Percentiles rank a stretch among this genome's conserved stretches.
Evolutionary conservation across 306 rosid genomes (phyloP).

Genomic region (Glycyrrhiza uralensis): DNA sequence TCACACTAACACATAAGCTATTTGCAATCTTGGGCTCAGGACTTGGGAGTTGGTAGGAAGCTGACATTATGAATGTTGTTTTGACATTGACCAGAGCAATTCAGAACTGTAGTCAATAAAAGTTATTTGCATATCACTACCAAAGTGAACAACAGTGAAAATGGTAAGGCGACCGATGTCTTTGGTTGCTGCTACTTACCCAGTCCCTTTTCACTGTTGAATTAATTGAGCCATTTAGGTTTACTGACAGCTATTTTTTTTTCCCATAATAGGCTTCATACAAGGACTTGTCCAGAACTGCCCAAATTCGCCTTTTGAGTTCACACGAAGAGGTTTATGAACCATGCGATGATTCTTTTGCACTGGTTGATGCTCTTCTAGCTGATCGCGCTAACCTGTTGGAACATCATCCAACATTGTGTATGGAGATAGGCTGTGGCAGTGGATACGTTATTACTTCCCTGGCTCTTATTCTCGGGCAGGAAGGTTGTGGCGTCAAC

Average conservation of each 20-base stretch:
- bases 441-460: constrained; percentile 96
- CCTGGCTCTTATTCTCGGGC: constrained; percentile 81
- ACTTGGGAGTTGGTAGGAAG: constrained; percentile 21
- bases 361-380: constrained; percentile 89
- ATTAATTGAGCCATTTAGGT: neutral
- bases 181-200: constrained; percentile 11
- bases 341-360: constrained; percentile 96
- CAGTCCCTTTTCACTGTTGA: neutral
- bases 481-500: constrained; percentile 45
- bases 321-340: constrained; percentile 91
- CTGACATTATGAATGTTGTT: neutral
- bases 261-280: constrained; percentile 36
- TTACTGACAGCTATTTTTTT: constrained; percentile 1
- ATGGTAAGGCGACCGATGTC: constrained; percentile 24
- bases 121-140: neutral
- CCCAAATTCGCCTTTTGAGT: constrained; percentile 83
- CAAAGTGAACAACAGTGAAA: constrained; percentile 17
- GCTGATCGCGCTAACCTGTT: constrained; percentile 65
- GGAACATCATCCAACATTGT: constrained; percentile 62
- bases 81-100: constrained; percentile 18
- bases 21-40: constrained; percentile 21
- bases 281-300: constrained; percentile 50
- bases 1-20: neutral
- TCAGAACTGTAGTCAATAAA: constrained; percentile 14
- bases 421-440: constrained; percentile 93